Evolutionary conservation across 257 asterid species (phyloP).

Genomic region (Cordia subcordata): DNA sequence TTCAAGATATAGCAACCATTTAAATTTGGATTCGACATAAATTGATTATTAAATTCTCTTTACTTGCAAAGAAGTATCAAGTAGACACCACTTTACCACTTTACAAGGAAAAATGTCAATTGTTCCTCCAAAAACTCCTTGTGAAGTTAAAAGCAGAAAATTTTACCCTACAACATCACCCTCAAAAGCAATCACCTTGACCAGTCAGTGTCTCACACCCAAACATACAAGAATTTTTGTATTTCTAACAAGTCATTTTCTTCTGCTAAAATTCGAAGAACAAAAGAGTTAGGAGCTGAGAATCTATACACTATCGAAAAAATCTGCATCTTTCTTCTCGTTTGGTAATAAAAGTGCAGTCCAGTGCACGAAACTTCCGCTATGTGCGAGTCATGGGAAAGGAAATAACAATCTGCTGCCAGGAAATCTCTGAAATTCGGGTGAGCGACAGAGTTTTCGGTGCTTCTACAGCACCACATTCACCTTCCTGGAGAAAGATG

Average conservation of each 20-base stretch:
- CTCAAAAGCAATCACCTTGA: conserved; percentile 39
- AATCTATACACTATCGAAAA: conserved; percentile 50
- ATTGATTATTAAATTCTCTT: no score
- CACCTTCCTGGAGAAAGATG: background rate
- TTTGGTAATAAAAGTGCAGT: conserved; percentile 16
- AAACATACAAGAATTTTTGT: conserved; percentile 36
- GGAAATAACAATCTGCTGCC: background rate
- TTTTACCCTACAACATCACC: no score
- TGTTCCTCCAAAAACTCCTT: no score
- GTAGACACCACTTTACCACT: no score
- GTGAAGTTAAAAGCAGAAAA: no score
- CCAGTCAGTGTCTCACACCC: conserved; percentile 26
- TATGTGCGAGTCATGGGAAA: background rate
- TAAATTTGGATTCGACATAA: no score
- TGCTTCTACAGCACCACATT: background rate
- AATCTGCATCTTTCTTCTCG: conserved; percentile 19
- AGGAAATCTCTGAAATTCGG: background rate
- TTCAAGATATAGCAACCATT: no score
- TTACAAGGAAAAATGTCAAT: no score
- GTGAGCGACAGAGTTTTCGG: background rate
- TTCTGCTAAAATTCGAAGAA: conserved; percentile 86
- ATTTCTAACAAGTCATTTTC: conserved; percentile 48
- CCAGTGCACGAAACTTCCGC: background rate
- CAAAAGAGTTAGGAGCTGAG: conserved; percentile 46
- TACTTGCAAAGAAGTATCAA: no score